Evolutionary conservation across 306 rosid species (phyloP).

Genomic region (Glycyrrhiza uralensis): DNA sequence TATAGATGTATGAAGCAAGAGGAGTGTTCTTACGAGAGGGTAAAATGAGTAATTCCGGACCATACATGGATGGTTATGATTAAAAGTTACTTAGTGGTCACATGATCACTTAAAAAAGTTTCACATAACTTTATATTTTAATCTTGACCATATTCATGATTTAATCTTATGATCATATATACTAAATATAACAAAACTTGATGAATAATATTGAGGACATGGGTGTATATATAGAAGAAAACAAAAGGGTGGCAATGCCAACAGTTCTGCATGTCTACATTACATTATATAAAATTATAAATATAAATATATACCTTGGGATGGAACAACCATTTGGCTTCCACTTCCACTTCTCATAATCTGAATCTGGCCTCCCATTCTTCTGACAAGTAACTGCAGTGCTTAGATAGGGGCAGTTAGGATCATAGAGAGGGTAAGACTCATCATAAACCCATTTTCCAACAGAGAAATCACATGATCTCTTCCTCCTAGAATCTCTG

Average conservation of each 20-base stretch:
- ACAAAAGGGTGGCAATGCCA: background rate
- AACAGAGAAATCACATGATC: constrained; percentile 53
- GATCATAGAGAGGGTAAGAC: constrained; percentile 81
- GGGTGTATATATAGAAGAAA: background rate
- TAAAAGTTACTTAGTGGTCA: too few relatives aligned
- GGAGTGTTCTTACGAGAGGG: too few relatives aligned
- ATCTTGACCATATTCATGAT: too few relatives aligned
- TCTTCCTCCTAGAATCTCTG: constrained; percentile 25
- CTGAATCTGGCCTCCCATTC: constrained; percentile 88
- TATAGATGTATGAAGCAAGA: too few relatives aligned
- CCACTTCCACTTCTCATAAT: constrained; percentile 88
- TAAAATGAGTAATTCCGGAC: too few relatives aligned
- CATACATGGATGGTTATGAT: too few relatives aligned
- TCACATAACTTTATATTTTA: too few relatives aligned
- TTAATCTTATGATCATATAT: too few relatives aligned
- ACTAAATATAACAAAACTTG: background rate
- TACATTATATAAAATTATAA: background rate
- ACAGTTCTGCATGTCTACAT: background rate
- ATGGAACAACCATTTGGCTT: constrained; percentile 64
- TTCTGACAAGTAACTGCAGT: constrained; percentile 70
- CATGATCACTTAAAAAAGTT: too few relatives aligned
- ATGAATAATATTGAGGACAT: background rate
- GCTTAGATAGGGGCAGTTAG: constrained; percentile 70
- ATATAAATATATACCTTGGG: constrained; percentile 53
- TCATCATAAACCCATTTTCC: constrained; percentile 88